A percentile compares a stretch with the other conserved stretches of the same genome.
These are phyloP conservation scores for Poteriospumella lacustris DNA, from an alignment of 108 stramenopile species.

Conservation along the genomic window DNA sequence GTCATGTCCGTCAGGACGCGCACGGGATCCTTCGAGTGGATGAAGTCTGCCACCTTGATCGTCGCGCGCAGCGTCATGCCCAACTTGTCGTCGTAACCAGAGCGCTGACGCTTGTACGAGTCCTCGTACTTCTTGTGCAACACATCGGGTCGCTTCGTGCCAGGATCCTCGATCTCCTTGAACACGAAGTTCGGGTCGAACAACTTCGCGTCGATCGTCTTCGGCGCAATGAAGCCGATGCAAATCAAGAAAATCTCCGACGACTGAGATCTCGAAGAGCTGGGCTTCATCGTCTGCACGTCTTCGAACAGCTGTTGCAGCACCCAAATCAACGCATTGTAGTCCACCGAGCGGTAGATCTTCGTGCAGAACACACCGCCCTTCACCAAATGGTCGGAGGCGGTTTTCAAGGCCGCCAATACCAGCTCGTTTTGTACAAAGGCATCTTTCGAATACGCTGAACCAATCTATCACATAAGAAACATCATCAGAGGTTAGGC, in stretches of 20 bases:
- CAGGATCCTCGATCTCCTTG: conserved; percentile 66
- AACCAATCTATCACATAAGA: conserved; percentile 55
- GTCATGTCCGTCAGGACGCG: conserved; percentile 75
- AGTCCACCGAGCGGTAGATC: conserved; percentile 92
- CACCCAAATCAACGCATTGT: conserved; percentile 90
- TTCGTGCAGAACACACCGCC: conserved; percentile 92
- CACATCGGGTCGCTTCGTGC: conserved; percentile 42
- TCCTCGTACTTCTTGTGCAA: conserved; percentile 85
- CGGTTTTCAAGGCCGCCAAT: conserved; percentile 88
- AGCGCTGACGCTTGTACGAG: conserved; percentile 69
- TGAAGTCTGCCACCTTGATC: conserved; percentile 69
- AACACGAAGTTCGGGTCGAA: conserved; percentile 96
- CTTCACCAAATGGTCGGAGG: conserved; percentile 75
- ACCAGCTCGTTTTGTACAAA: conserved; percentile 95
- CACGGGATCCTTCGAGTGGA: conserved; percentile 78
- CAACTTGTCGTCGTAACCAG: conserved; percentile 81
- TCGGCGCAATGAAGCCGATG: conserved; percentile 72
- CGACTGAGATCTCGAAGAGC: conserved; percentile 76
- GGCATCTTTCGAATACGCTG: conserved; percentile 88
- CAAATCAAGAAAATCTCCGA: conserved; percentile 98
- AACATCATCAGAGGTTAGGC: background rate
- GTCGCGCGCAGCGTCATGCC: conserved; percentile 73
- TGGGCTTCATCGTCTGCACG: conserved; percentile 87
- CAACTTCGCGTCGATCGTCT: conserved; percentile 80
- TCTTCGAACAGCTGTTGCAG: conserved; percentile 83